Percentiles rank a stretch among this genome's conserved stretches.
Conservation (phyloP, 139 green algal genomes). For the Raphidocelis subcapitata region DNA sequence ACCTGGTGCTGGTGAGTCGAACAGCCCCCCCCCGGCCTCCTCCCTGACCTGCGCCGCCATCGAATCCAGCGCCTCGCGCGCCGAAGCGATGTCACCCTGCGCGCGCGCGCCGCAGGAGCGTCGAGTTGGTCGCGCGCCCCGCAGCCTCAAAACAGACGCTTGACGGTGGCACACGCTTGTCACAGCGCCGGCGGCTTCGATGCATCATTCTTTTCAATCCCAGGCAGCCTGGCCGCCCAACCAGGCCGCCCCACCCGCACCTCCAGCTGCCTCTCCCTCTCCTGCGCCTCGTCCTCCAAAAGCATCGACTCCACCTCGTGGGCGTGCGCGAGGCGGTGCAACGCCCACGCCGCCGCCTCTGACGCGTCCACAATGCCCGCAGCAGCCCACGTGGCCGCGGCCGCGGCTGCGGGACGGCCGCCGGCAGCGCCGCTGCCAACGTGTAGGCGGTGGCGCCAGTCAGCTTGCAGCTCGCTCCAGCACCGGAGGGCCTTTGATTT, state of each 20-base stretch:
- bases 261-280: slow-evolving; percentile 10
- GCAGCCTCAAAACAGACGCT: too few relatives aligned
- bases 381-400: slow-evolving; percentile 4
- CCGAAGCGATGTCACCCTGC: too few relatives aligned
- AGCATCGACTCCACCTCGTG: slow-evolving; percentile 11
- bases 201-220: too few relatives aligned
- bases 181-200: too few relatives aligned
- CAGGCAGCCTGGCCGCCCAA: too few relatives aligned
- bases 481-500: background rate
- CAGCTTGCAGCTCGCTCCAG: slow-evolving; percentile 13
- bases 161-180: too few relatives aligned
- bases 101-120: too few relatives aligned
- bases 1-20: too few relatives aligned
- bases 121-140: too few relatives aligned
- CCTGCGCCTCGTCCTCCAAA: slow-evolving; percentile 7
- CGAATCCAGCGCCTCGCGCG: too few relatives aligned
- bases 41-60: too few relatives aligned
- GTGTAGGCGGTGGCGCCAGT: background rate
- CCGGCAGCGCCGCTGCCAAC: background rate
- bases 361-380: slow-evolving; percentile 17
- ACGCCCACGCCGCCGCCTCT: slow-evolving; percentile 15
- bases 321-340: slow-evolving; percentile 11
- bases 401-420: slow-evolving; percentile 7
- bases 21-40: too few relatives aligned
- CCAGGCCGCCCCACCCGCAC: background rate